Evolutionary conservation across 805 yeast genomes (phyloP), one percentile per base, ranked within the genome.

Genomic region (Blastobotrys parvus): DNA sequence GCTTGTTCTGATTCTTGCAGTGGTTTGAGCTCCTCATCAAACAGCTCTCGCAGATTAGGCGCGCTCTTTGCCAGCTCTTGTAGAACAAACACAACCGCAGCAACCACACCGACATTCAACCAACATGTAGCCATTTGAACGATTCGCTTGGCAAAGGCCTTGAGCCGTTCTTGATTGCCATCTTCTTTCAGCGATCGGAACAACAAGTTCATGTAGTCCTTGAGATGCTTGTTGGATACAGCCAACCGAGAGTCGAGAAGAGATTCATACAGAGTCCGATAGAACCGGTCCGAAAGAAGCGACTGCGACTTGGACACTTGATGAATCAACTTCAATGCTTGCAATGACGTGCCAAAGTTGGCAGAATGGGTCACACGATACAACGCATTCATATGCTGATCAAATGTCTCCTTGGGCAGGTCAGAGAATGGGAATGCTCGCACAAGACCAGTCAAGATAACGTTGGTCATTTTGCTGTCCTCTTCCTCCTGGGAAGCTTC

Each of bases 351-450:
- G 61, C 86, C 86, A 70, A 90, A 89, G 61, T 92, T 92, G 20
- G 95, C 78, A 15, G 95, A 82, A 62, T 90, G 97, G 3, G 97
- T 89, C 60, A 90, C 90, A 56, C 77, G 78, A 72, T 82, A 92
- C 44, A 92, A 67, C 0, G 94, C 81, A 57, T 86, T 82, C 57
- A 90, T 69, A 64, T 92, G 97, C 47, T 74, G 69, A 50, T 78
- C 76, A 42, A 67, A 65, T 57, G 81, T 86, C 4, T 76, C 74
- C 22, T 81, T 79, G 31, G 78, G 73, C 43, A 92, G 68, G 49
- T 78, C 72, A 2, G 95, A 79, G 60, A 85, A 92, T 43, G 97
- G 97, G 71, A 86, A 90, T 0, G 97, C 89, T 65, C 98, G 83
- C 61, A 92, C 92, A 45, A 92, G 75, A 53, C 98, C 98, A 1